Conservation (phyloP, 768 basidiomycete species). For the Epithele typhae region DNA sequence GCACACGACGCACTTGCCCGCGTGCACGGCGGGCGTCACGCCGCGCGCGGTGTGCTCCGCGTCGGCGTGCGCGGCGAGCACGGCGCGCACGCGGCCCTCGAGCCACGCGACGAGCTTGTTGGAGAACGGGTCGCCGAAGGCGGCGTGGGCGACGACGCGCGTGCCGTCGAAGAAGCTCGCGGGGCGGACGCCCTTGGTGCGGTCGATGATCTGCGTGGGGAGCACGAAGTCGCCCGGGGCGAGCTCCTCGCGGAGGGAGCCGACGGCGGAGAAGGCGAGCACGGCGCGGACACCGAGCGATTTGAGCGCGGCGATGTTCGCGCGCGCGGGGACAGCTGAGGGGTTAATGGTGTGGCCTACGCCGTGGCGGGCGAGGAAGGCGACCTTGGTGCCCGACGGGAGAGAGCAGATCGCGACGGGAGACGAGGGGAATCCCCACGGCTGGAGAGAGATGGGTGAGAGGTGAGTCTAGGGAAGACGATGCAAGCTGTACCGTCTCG, state of each 20-base stretch:
- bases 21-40: slow-evolving; percentile 64
- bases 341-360: slow-evolving; percentile 74
- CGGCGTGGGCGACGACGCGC: slow-evolving; percentile 83
- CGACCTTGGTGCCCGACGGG: slow-evolving; percentile 73
- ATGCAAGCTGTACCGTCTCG: slow-evolving; percentile 56
- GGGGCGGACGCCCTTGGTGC: slow-evolving; percentile 91
- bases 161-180: slow-evolving; percentile 84
- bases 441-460: slow-evolving; percentile 40
- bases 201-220: slow-evolving; percentile 91
- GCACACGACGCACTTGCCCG: slow-evolving; percentile 82
- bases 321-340: slow-evolving; percentile 76
- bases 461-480: neutral
- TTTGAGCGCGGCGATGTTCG: slow-evolving; percentile 96
- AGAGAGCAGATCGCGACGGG: slow-evolving; percentile 91
- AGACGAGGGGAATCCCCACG: slow-evolving; percentile 90
- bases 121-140: slow-evolving; percentile 93
- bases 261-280: slow-evolving; percentile 94
- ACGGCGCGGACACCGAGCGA: slow-evolving; percentile 85
- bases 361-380: slow-evolving; percentile 93
- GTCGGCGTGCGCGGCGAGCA: slow-evolving; percentile 37
- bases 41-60: slow-evolving; percentile 34
- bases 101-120: slow-evolving; percentile 60
- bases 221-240: slow-evolving; percentile 84
- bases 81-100: slow-evolving; percentile 56
- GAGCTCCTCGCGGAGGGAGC: slow-evolving; percentile 91